Base-by-base conservation (phyloP, 1,284 basidiomycete species). In the Cryptococcus hybrid region DNA sequence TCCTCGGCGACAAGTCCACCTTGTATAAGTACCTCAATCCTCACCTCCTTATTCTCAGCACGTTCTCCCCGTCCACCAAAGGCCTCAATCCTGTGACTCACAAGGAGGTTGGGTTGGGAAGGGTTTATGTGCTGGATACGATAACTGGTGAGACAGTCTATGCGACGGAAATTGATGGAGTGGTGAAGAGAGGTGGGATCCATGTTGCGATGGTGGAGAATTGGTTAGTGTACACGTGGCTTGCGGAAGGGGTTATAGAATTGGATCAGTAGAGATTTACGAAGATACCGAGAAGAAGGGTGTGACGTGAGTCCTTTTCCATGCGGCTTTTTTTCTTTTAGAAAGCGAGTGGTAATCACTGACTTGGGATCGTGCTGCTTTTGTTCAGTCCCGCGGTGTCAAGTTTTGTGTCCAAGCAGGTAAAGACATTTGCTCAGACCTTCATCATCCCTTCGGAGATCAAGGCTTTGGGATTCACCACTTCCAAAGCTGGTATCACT, bases 11-110 rank as follows among this genome's bases (percentile, higher is more conserved):
- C 75, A 85, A 94, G 57, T 85, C 85, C 35, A 93, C 92, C 43
- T 76, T 97, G 55, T 95, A 96, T 83, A 98, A 98, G 80, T 96
- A 95, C 73, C 83, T 97, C 62, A 95, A 95, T 73, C 88, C 89
- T 5, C 85, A 91, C 64, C 69, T 92, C 13, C 81, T 88, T 45
- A 84, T 87, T 3, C 80, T 91, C 35, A 79, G 87, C 6, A 89
- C 88, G 12, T 76, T 82, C 4, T 76, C 80, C 4, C 69, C 74
- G 6, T n/a, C 44, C 5, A 2, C 15, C 5, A 5, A 24, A 30
- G 18, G 12, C 8, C 46, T 47, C 8, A 54, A 51, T 9, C 56
- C 40, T 35, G 13, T 52, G 4, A n/a, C 54, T 13, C 40, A 51
- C 18, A 48, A 50, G 1, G 48, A 40, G 3, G 34, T 12, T 11